These are phyloP conservation scores for Lolium multiflorum DNA, from an alignment of 176 grass and related monocot species.

Conservation along the genomic window DNA sequence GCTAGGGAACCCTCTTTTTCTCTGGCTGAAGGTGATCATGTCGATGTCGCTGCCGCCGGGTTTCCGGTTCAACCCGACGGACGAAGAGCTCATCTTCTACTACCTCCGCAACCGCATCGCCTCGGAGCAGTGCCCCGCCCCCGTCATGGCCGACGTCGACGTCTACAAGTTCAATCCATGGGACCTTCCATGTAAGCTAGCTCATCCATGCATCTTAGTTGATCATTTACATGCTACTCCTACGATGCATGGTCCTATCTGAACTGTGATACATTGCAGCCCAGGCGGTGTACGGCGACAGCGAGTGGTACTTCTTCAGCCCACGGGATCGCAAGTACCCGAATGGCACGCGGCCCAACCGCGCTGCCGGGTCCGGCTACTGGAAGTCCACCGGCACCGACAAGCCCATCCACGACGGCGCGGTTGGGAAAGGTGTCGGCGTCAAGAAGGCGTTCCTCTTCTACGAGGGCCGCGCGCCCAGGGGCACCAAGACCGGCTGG, in stretches of 20 bases:
- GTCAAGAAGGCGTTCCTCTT: constrained; percentile 93
- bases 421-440: constrained; percentile 35
- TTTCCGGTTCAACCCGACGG: constrained; percentile 94
- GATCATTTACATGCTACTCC: no score
- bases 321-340: constrained; percentile 77
- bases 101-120: constrained; percentile 79
- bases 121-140: constrained; percentile 43
- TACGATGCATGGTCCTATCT: no score
- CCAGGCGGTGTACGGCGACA: constrained; percentile 41
- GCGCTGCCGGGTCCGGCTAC: constrained; percentile 60
- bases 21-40: no score
- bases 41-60: constrained; percentile 67
- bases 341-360: constrained; percentile 62
- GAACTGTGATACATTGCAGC: no score
- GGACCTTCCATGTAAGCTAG: neutral
- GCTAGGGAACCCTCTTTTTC: no score
- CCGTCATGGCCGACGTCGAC: neutral
- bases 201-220: no score
- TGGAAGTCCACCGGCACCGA: constrained; percentile 84
- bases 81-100: constrained; percentile 93
- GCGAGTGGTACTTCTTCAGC: constrained; percentile 84
- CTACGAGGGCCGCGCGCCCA: constrained; percentile 78
- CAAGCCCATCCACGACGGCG: constrained; percentile 49
- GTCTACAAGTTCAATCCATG: neutral
- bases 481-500: constrained; percentile 79